Evolutionary conservation across 1,284 basidiomycete species (phyloP).

Genomic region (Cutaneotrichosporon arboriforme): DNA sequence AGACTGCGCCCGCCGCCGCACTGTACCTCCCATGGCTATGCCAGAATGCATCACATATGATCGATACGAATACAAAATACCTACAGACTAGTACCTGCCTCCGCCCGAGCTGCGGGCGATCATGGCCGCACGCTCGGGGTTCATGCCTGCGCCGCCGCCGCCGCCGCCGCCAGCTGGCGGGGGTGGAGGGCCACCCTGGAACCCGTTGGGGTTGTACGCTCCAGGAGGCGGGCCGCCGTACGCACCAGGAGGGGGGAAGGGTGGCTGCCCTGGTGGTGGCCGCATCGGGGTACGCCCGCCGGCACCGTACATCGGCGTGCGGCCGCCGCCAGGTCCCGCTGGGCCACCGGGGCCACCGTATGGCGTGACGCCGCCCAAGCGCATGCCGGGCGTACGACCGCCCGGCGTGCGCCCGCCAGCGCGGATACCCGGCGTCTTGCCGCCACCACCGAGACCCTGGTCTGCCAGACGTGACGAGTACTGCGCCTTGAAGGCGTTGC

Average conservation of each 20-base stretch:
- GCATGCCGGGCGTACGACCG: conserved; percentile 62
- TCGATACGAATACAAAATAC: neutral
- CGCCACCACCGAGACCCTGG: conserved; percentile 55
- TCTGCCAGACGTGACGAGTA: conserved; percentile 45
- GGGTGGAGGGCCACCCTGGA: neutral
- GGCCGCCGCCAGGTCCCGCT: no score
- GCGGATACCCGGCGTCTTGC: conserved; percentile 65
- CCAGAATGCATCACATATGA: neutral
- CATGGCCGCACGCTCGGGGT: conserved; percentile 13
- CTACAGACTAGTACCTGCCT: neutral
- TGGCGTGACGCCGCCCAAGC: conserved; percentile 24
- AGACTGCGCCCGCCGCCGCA: no score
- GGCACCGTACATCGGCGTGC: neutral
- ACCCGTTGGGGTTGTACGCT: neutral
- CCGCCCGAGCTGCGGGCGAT: conserved; percentile 2
- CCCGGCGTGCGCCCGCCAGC: conserved; percentile 51
- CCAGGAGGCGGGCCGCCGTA: neutral
- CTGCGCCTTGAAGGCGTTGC: conserved; percentile 92
- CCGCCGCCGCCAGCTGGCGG: neutral
- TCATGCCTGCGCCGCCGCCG: conserved; percentile 1
- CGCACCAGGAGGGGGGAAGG: neutral
- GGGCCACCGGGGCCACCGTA: conserved; percentile 1
- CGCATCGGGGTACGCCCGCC: conserved; percentile 11
- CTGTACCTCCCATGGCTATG: neutral
- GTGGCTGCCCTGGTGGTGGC: neutral